Evolutionary conservation across 1,139 yeast species (phyloP).

Genomic region (Suhomyces panamericanus): DNA sequence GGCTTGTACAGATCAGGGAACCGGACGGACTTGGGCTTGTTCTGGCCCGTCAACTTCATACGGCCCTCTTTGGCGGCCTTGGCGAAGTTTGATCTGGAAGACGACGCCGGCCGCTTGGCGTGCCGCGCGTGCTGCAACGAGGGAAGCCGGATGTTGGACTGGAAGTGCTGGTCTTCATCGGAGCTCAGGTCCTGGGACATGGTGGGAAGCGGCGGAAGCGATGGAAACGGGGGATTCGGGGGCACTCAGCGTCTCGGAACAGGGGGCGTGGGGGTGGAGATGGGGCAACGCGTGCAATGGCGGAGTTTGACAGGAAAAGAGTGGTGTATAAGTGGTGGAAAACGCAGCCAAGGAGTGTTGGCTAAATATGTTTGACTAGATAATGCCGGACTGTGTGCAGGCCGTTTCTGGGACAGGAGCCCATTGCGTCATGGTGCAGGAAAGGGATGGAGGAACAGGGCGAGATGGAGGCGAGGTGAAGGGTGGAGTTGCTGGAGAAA

Average conservation of each 20-base stretch:
- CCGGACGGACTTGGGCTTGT: constrained; percentile 24
- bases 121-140: constrained; percentile 20
- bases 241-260: background rate
- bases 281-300: background rate
- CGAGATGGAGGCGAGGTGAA: background rate
- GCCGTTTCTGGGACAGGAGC: background rate
- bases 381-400: constrained; percentile 1
- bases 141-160: constrained; percentile 32
- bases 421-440: constrained; percentile 4
- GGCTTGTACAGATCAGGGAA: constrained; percentile 33
- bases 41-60: constrained; percentile 16
- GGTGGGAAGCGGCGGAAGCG: background rate
- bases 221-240: background rate
- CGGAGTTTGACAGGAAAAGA: background rate
- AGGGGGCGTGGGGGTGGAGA: background rate
- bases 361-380: constrained; percentile 1
- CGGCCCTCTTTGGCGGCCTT: constrained; percentile 36
- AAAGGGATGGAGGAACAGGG: constrained; percentile 1
- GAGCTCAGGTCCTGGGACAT: constrained; percentile 8
- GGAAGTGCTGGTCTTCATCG: constrained; percentile 12
- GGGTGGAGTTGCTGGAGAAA: no score
- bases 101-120: constrained; percentile 18
- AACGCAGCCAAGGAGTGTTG: background rate
- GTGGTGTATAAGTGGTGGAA: background rate
- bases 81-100: constrained; percentile 26